Evolutionary conservation across 2,329 filamentous ascomycete genomes (phyloP), one percentile per base, ranked within the genome.

Genomic region (Sarocladiaceae sp.): DNA sequence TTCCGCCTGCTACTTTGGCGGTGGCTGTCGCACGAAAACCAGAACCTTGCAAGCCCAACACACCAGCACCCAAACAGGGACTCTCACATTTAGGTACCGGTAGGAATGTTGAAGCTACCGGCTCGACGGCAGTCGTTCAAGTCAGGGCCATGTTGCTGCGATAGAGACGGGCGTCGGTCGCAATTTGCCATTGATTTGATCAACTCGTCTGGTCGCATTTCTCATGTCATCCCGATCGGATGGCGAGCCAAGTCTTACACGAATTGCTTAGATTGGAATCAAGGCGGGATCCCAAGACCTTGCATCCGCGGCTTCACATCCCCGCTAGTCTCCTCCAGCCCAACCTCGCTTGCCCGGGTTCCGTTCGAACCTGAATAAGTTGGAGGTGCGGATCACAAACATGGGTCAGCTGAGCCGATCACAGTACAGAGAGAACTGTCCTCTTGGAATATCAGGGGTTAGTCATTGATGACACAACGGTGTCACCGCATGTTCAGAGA

Each of bases 201-300:
- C n/a, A n/a, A n/a, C n/a, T 37, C 35, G 18, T n/a, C 18, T 37
- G 35, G 12, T 6, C 15, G 35, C 7, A 17, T 17, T 37, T 12
- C 18, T 37, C 8, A 37, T 37, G 15, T 10, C 35, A 6, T 37
- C 35, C 8, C 35, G 6, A 17, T 8, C 15, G 18, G 35, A 6
- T 37, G n/a, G 13, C 8, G 18, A 22, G 11, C 20, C 22, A 42
- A 20, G 37, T 25, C 37, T 22, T 20, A 48, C 44, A 48, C 44
- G 44, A 33, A 22, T 48, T 48, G 25, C 44, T 48, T 33, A 48
- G n/a, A 48, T 31, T 48, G 44, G 44, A 48, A 48, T 20, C 44
- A 4, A 18, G 15, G 28, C 44, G 44, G 44, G 44, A 48, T 48
- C 44, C 11, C 44, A 20, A 22, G 44, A 33, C 44, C 44, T 33